phyloP scores from a whole-genome alignment of 225 moss, liverwort and hornwort genomes.

The Polytrichum commune region DNA sequence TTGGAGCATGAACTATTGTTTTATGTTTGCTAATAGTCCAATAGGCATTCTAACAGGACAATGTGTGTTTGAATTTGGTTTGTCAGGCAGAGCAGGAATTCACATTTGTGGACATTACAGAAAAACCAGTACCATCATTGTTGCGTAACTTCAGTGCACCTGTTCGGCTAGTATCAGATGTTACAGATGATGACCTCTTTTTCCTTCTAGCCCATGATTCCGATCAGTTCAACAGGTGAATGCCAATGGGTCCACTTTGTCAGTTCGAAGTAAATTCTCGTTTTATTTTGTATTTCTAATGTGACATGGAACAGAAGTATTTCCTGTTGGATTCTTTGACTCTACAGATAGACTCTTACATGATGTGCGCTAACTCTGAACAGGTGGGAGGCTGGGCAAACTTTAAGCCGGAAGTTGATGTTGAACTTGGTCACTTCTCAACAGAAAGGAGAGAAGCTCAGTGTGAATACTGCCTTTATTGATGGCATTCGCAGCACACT shows the following conservation, averaged over 20 bases:
- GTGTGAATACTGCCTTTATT: conserved; percentile 54
- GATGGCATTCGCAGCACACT: conserved; percentile 79
- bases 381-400: conserved; percentile 98
- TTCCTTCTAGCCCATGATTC: conserved; percentile 93
- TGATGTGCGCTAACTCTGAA: conserved; percentile 5
- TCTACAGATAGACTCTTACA: neutral
- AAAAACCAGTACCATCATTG: conserved; percentile 81
- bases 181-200: conserved; percentile 73
- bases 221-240: conserved; percentile 82
- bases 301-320: no score
- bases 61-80: no score
- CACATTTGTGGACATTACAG: conserved; percentile 58
- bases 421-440: conserved; percentile 67
- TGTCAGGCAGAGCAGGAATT: conserved; percentile 81
- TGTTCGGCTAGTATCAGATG: conserved; percentile 77
- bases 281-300: no score
- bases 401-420: conserved; percentile 73
- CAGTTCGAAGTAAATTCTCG: no score
- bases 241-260: neutral
- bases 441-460: conserved; percentile 63
- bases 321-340: no score
- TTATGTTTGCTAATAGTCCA: no score
- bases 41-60: no score
- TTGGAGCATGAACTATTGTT: no score
- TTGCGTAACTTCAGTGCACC: conserved; percentile 95